A percentile compares a stretch with the other conserved stretches of the same genome.
Conservation (phyloP, 495 filamentous ascomycete genomes). For the Penicillium macrosclerotiorum region DNA sequence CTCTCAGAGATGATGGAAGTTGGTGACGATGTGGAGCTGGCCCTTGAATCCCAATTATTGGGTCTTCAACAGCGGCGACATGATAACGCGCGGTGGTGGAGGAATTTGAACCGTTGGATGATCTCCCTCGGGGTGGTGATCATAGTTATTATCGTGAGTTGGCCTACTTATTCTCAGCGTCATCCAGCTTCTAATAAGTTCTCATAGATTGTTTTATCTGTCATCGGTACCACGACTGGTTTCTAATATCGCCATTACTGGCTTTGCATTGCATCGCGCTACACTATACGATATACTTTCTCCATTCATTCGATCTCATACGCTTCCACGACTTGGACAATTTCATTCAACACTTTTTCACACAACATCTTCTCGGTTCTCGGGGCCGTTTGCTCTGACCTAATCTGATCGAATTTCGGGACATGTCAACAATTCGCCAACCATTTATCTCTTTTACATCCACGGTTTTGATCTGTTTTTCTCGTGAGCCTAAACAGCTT, state of each 20-base stretch:
- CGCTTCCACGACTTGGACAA: conserved; percentile 14
- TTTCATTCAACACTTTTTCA: not conserved
- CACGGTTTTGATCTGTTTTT: no score
- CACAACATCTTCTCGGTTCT: no score
- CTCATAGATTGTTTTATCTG: conserved; percentile 58
- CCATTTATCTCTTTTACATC: no score
- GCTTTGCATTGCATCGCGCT: not conserved
- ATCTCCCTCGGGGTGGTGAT: conserved; percentile 73
- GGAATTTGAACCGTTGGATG: conserved; percentile 87
- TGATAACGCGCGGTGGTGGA: conserved; percentile 89
- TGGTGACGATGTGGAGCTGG: conserved; percentile 38
- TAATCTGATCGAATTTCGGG: not conserved
- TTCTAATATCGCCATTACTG: conserved; percentile 27
- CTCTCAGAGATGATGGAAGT: conserved; percentile 20
- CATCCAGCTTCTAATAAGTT: not conserved
- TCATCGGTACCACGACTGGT: conserved; percentile 51
- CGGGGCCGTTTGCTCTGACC: not conserved
- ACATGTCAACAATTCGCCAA: no score
- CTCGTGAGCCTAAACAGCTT: no score
- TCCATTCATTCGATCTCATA: conserved; percentile 6
- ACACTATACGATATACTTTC: no score
- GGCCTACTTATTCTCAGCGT: no score
- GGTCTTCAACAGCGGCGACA: conserved; percentile 61
- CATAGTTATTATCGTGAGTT: conserved; percentile 69
- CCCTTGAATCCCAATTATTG: conserved; percentile 44